Evolutionary conservation across 257 asterid genomes (phyloP), one percentile per base, ranked within the genome.

Genomic region (Dorcoceras hygrometricum): DNA sequence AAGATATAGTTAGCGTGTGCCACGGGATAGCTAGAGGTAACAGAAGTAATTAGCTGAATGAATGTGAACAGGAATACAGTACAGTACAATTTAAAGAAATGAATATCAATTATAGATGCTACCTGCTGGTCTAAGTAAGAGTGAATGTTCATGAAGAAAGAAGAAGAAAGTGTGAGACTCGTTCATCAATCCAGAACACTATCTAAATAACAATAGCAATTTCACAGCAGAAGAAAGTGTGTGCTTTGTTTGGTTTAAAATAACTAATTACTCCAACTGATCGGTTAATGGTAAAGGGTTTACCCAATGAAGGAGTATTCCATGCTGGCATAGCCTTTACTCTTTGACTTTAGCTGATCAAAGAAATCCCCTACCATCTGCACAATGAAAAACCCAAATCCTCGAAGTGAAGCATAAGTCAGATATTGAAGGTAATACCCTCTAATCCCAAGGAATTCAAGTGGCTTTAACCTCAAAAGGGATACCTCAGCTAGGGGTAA

Each of bases 301-400:
- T 85, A 93, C 99, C 97, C 97, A n/a, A 83, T 75, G 62, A 93
- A 72, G 73, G 94, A 83, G 79, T 93, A 93, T 78, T 93, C 99
- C 99, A 93, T 90, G 96, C 99, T 93, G 60, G 99, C 99, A 79
- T 93, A 93, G 74, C 99, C 99, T 81, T 88, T 93, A 79, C 97
- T 93, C 86, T 91, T 85, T 34, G 99, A 93, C 77, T 93, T 93
- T 24, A 93, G 92, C 85, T 93, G 99, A 87, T 93, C 99, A 76
- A 90, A 93, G 89, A 93, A 93, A 83, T 93, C 99, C 29, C 99
- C 99, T 59, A 93, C 97, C 99, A 93, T 93, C 99, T 93, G 83
- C 78, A 83, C 67, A 75, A 75, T 55, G 70, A 70, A 71, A 57
- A 73, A 71, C 48, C 59, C 65, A 69, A 43, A 43, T 69, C 51